Base-by-base conservation (phyloP, 768 basidiomycete species). In the Lentinula guzmanii region DNA sequence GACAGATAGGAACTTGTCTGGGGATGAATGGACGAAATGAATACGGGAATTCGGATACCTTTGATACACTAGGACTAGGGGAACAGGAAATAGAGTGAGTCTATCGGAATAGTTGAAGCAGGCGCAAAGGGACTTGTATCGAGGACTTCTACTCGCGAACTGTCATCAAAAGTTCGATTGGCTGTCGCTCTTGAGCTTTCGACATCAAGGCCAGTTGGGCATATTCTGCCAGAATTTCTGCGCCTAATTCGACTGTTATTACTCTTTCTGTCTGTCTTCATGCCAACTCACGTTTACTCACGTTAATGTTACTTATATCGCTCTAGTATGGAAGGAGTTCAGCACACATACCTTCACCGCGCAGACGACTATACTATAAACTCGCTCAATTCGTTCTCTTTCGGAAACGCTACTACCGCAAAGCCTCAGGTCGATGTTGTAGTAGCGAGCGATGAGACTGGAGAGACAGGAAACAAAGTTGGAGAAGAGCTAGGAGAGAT, bases 331-430 rank as follows among this genome's bases (percentile, higher is more conserved):
- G 51, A 34, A 33, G 16, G 15, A 18, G 51, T 3, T n/a, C 33
- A 52, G 4, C 37, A 28, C 48, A 60, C 66, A 6, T 64, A 66
- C 37, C 16, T 28, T 6, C 58, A 53, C 11, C 52, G 62, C 28
- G 45, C 64, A 33, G 68, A 77, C 60, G 63, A 77, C 56, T 81
- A 81, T 64, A 75, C 76, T 1, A 74, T 74, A 42, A 78, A 81
- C 62, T 74, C 76, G 37, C 76, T 83, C 52, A 69, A 75, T 11
- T 75, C 77, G 1, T 83, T 80, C 66, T 75, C 76, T 11, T 83
- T 83, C 64, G 82, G 82, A 4, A 72, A 76, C 52, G 75, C 76
- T 7, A 69, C 70, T 10, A 65, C 75, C 15, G 21, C 63, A 71
- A 43, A 64, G 77, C 46, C 46, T 57, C 76, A 79, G n/a, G 34